Evolutionary conservation across 257 asterid genomes (phyloP).

Genomic region (Fraxinus pennsylvanica): DNA sequence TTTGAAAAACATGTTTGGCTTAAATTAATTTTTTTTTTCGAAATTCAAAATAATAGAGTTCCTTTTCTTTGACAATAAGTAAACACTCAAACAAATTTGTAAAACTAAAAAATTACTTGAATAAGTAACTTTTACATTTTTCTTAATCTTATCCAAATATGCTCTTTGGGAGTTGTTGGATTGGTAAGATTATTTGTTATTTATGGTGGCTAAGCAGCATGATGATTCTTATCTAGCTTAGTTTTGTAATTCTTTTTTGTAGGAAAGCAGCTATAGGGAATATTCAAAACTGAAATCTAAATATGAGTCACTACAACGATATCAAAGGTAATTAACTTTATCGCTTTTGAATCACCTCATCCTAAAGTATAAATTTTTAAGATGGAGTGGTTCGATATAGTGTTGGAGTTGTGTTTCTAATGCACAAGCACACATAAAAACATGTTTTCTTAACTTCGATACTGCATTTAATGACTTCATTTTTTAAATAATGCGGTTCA

Average conservation of each 20-base stretch:
- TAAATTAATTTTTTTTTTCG: too few relatives aligned
- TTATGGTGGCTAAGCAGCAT: not conserved
- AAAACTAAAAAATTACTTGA: too few relatives aligned
- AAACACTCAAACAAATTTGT: too few relatives aligned
- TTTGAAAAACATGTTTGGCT: too few relatives aligned
- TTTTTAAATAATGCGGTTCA: not conserved
- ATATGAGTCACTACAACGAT: conserved; percentile 87
- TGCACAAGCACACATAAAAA: too few relatives aligned
- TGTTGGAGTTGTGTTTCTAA: too few relatives aligned
- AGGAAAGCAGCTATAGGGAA: conserved; percentile 91
- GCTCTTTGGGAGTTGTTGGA: not conserved
- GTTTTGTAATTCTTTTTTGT: conserved; percentile 12
- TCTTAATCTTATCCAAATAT: not conserved
- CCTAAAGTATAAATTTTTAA: not conserved
- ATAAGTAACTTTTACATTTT: too few relatives aligned
- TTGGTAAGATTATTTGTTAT: not conserved
- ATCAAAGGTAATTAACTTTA: conserved; percentile 47
- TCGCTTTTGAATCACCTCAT: not conserved
- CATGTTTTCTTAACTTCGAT: too few relatives aligned
- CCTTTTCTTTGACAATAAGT: too few relatives aligned
- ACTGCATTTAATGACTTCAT: not conserved
- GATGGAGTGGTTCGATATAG: not conserved
- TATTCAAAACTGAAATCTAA: conserved; percentile 70
- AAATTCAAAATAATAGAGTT: too few relatives aligned
- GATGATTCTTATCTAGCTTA: not conserved